Conservation (phyloP, 176 grass and related monocot species). For the Zoysia pacifica region DNA sequence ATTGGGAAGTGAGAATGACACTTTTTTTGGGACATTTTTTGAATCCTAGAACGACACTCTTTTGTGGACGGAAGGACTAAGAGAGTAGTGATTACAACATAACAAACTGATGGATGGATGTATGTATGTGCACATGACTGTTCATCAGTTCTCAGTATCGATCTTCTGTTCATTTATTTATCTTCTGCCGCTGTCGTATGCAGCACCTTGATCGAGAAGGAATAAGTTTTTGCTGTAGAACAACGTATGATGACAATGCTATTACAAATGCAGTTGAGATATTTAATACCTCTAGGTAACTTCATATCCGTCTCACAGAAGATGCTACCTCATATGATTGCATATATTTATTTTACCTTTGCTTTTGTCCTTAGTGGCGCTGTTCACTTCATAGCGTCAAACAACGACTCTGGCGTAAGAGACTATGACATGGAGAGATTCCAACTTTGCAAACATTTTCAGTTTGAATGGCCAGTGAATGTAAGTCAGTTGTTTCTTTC, state of each 20-base stretch:
- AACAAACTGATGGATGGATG: constrained; percentile 4
- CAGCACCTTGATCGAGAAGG: constrained; percentile 90
- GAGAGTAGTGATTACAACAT: constrained; percentile 5
- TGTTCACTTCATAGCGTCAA: constrained; percentile 79
- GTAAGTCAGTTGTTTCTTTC: constrained; percentile 54
- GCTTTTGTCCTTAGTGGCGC: constrained; percentile 51
- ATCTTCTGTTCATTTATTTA: not conserved
- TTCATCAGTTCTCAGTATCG: constrained; percentile 11
- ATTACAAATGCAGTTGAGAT: constrained; percentile 98
- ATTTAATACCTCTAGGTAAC: constrained; percentile 82
- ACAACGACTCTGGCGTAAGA: constrained; percentile 82
- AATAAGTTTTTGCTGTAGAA: constrained; percentile 87
- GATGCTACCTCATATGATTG: constrained; percentile 2
- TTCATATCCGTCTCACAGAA: constrained; percentile 2
- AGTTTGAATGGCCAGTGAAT: constrained; percentile 82
- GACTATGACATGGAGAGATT: constrained; percentile 85
- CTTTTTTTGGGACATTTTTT: too few species aligned
- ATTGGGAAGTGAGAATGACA: too few species aligned
- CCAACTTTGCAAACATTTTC: constrained; percentile 73
- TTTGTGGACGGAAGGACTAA: too few species aligned
- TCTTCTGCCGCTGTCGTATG: constrained; percentile 38
- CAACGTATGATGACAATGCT: constrained; percentile 96
- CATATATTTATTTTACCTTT: constrained; percentile 30
- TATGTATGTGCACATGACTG: constrained; percentile 13
- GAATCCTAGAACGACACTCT: too few species aligned